These are phyloP conservation scores for Aristolochia californica DNA, from an alignment of 164 flowering plant genomes.

Conservation along the genomic window DNA sequence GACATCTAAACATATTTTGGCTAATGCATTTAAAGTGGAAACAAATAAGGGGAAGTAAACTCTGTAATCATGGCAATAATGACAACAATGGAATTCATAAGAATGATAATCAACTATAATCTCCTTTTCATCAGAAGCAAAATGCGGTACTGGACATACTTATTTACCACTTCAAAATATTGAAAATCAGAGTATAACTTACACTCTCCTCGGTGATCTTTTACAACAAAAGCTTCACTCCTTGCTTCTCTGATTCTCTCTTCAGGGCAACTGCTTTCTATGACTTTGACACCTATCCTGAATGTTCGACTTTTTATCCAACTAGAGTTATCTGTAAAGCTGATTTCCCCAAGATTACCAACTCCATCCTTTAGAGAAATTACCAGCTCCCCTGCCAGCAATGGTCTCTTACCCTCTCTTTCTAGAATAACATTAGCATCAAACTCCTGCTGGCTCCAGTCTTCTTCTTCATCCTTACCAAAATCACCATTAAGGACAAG, in stretches of 20 bases:
- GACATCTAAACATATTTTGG: conserved; percentile 7
- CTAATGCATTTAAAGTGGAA: too few species aligned
- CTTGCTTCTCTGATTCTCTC: conserved; percentile 37
- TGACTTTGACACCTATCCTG: conserved; percentile 37
- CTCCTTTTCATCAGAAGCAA: too few species aligned
- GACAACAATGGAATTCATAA: too few species aligned
- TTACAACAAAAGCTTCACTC: conserved; percentile 49
- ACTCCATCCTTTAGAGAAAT: conserved; percentile 29
- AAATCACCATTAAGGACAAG: conserved; percentile 79
- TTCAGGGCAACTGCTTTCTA: conserved; percentile 13
- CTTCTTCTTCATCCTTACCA: conserved; percentile 64
- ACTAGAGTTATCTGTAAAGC: conserved; percentile 56
- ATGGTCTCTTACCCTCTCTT: conserved; percentile 52
- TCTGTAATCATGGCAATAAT: too few species aligned
- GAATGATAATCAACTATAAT: too few species aligned
- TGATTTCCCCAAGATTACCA: conserved; percentile 25
- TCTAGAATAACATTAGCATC: conserved; percentile 54
- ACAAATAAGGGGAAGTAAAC: too few species aligned
- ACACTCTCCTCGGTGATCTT: conserved; percentile 64
- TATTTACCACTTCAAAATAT: not conserved
- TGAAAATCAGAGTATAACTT: conserved; percentile 23
- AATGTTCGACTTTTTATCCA: conserved; percentile 45
- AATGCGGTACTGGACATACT: too few species aligned
- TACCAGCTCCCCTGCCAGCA: conserved; percentile 33
- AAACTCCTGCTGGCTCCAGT: conserved; percentile 72